A percentile compares a stretch with the other conserved stretches of the same genome.
Evolutionary conservation across 306 rosid species (phyloP).

Genomic region (Acmispon strigosus): DNA sequence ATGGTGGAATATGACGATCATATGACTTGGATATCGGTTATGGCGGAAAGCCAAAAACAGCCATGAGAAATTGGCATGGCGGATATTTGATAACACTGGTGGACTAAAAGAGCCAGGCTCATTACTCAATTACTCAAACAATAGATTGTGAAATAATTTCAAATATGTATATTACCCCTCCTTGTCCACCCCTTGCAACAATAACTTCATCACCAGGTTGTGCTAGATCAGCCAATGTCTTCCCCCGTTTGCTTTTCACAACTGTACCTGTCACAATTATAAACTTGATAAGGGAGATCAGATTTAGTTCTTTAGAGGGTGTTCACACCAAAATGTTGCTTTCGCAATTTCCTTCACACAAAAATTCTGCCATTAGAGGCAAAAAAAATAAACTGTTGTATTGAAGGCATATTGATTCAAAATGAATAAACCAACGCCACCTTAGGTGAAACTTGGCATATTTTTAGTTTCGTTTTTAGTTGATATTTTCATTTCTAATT

Average conservation of each 20-base stretch:
- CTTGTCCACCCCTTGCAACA: conserved; percentile 95
- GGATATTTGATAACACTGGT: no score
- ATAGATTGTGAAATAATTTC: background rate
- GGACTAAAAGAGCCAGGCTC: background rate
- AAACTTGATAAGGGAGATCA: background rate
- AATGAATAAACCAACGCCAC: no score
- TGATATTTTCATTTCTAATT: no score
- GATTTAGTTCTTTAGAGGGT: background rate
- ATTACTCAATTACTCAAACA: background rate
- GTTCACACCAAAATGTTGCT: background rate
- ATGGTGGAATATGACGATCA: no score
- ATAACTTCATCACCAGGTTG: conserved; percentile 77
- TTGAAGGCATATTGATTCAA: no score
- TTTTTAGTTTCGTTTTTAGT: no score
- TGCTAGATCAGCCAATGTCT: conserved; percentile 73
- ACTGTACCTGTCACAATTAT: conserved; percentile 64
- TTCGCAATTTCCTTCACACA: background rate
- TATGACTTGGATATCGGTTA: no score
- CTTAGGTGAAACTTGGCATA: no score
- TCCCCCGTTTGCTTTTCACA: conserved; percentile 81
- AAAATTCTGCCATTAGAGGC: background rate
- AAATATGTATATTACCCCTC: conserved; percentile 67
- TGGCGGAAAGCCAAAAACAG: no score
- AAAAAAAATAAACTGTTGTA: no score
- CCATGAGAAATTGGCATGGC: no score